These are phyloP conservation scores for Deuterostichococcus epilithicus DNA, from an alignment of 139 green algal genomes.

Conservation along the genomic window DNA sequence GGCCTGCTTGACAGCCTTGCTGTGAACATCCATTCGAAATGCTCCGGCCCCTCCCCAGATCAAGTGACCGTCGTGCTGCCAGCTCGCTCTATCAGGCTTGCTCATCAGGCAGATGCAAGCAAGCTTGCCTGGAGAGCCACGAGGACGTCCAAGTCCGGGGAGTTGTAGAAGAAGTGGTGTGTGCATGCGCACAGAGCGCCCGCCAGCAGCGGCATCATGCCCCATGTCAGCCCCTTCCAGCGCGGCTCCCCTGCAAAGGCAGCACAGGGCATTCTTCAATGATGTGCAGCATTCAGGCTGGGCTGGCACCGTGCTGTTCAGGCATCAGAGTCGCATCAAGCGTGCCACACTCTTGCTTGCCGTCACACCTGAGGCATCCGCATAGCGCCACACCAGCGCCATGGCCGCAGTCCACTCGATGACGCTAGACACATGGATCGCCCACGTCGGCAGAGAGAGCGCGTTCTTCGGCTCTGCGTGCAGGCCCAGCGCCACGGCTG, in stretches of 20 bases:
- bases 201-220: constrained; percentile 83
- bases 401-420: constrained; percentile 85
- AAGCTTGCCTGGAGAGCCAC: constrained; percentile 79
- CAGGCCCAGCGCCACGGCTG: constrained; percentile 13
- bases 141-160: constrained; percentile 60
- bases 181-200: constrained; percentile 82
- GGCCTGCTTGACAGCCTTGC: not conserved
- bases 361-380: constrained; percentile 50
- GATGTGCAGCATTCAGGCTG: too few species aligned
- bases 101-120: constrained; percentile 60
- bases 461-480: constrained; percentile 86
- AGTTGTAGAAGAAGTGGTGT: constrained; percentile 94
- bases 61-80: too few species aligned
- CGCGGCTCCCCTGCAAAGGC: constrained; percentile 38
- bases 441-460: constrained; percentile 96
- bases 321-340: too few species aligned
- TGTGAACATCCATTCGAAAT: not conserved
- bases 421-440: constrained; percentile 87
- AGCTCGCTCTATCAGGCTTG: too few species aligned
- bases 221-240: constrained; percentile 89
- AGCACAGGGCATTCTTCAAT: not conserved
- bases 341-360: too few species aligned
- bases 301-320: too few species aligned
- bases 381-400: constrained; percentile 85
- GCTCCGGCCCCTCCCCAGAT: too few species aligned